Conservation (phyloP, 2,329 filamentous ascomycete genomes). For the Mycosphaerella sp. region DNA sequence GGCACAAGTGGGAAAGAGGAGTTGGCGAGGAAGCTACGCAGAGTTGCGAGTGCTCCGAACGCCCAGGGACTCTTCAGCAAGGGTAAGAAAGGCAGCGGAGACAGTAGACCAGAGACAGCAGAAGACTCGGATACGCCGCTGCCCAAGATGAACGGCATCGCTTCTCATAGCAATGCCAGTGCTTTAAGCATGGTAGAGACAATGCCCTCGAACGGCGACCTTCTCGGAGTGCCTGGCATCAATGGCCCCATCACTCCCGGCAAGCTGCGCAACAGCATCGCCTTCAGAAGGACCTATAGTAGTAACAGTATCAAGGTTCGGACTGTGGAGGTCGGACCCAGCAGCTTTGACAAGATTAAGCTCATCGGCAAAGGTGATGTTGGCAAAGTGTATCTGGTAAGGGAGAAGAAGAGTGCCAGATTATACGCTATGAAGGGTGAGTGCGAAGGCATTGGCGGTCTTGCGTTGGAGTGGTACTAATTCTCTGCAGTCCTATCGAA, state of each 20-base stretch:
- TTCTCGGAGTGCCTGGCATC: slow-evolving; percentile 36
- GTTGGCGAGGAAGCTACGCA: slow-evolving; percentile 81
- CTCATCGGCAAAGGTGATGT: slow-evolving; percentile 98
- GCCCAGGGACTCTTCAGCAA: slow-evolving; percentile 77
- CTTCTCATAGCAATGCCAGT: slow-evolving; percentile 39
- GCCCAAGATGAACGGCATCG: slow-evolving; percentile 47
- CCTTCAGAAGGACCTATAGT: slow-evolving; percentile 93
- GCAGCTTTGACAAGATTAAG: slow-evolving; percentile 99
- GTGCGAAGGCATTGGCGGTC: slow-evolving; percentile 20
- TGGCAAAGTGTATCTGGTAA: slow-evolving; percentile 93
- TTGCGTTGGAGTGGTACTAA: not conserved
- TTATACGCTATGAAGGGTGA: slow-evolving; percentile 98
- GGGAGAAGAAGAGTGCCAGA: slow-evolving; percentile 93
- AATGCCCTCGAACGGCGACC: slow-evolving; percentile 33
- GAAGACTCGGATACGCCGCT: slow-evolving; percentile 56
- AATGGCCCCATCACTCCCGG: slow-evolving; percentile 62
- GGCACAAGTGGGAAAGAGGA: slow-evolving; percentile 85
- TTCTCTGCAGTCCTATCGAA: slow-evolving; percentile 76
- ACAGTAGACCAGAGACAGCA: slow-evolving; percentile 59
- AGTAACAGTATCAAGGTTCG: slow-evolving; percentile 99
- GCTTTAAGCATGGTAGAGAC: slow-evolving; percentile 52
- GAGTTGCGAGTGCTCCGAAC: slow-evolving; percentile 94
- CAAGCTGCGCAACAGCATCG: slow-evolving; percentile 58
- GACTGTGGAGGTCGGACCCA: slow-evolving; percentile 89
- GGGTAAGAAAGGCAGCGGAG: slow-evolving; percentile 28